Conservation (phyloP, 2,329 filamentous ascomycete genomes). For the Diaporthe caulivora region DNA sequence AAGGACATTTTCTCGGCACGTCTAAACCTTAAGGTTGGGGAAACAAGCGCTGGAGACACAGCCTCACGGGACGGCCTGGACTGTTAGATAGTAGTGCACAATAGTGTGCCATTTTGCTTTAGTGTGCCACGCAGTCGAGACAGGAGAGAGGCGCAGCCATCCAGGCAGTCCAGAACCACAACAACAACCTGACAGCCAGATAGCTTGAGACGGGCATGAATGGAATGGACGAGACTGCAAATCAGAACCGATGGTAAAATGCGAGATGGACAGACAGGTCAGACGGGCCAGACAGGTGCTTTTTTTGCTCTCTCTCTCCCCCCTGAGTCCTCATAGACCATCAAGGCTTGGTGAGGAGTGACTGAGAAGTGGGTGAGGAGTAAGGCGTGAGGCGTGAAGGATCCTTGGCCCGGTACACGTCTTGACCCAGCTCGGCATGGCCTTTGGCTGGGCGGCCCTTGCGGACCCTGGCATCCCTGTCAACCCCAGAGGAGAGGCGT, state of each 20-base stretch:
- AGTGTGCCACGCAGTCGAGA: conserved; percentile 19
- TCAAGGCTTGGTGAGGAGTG: not conserved
- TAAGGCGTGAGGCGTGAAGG: not conserved
- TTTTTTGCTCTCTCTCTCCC: not conserved
- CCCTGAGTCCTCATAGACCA: conserved; percentile 8
- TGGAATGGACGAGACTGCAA: not conserved
- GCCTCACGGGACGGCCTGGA: conserved; percentile 25
- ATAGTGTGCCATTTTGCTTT: not conserved
- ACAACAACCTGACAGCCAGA: not conserved
- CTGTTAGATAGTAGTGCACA: not conserved
- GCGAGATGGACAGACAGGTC: not conserved
- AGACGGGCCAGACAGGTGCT: too few species aligned
- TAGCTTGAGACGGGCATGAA: not conserved
- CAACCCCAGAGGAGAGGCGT: conserved; percentile 9
- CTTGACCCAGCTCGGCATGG: conserved; percentile 7
- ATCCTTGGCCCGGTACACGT: conserved; percentile 4
- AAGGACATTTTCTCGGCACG: conserved; percentile 14
- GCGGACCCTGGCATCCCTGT: not conserved
- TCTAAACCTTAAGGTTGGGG: conserved; percentile 18
- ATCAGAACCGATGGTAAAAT: not conserved
- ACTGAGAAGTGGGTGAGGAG: too few species aligned
- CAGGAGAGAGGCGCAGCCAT: conserved; percentile 24
- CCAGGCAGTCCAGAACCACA: not conserved
- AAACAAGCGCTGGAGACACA: not conserved
- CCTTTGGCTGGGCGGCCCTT: not conserved